Evolutionary conservation across 345 rosid species (phyloP), one percentile per base, ranked within the genome.

Genomic region (Balakata baccata): DNA sequence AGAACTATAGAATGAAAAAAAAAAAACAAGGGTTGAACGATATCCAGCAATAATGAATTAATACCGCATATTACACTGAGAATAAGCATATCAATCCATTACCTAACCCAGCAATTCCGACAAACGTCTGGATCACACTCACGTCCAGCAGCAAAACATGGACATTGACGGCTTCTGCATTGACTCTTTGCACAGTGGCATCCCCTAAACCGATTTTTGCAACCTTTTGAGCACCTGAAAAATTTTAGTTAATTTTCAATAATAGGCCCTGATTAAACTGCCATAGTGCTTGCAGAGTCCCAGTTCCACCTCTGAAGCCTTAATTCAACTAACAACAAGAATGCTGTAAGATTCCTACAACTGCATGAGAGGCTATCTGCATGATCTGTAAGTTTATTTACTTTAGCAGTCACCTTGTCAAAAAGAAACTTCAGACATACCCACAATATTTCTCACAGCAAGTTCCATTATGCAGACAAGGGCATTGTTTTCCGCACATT

Each of bases 61-160:
- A 50, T 1, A 7, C 11, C 10, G 8, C 22, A 25, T 12, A 20
- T 50, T 25, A 23, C 46, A 72, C 47, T 16, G 45, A 43, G 46
- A 52, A 53, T 12, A 61, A 47, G 53, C 71, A 13, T 7, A 23
- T 22, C 29, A 56, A 66, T 39, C 51, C 76, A 56, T 63, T 84
- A 94, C 98, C 98, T 84, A 68, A 87, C 84, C 89, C 81, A 83
- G 83, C 99, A 95, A 73, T 74, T 95, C 73, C 97, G 86, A 84
- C 98, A 95, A 81, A 95, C 98, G 85, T 95, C 99, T 6, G 99
- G 99, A 82, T 95, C 99, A 77, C 99, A 95, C 87, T 95, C 99
- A 62, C 98, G 92, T 14, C 93, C 98, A 74, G 98, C 99, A 73
- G 98, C 99, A 88, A 92, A 95, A 83, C 99, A 95, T 14, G 99